A percentile compares a stretch with the other conserved stretches of the same genome.
These are phyloP conservation scores for Fusarium sarcochroum DNA, from an alignment of 2,329 filamentous ascomycete genomes.

Conservation along the genomic window DNA sequence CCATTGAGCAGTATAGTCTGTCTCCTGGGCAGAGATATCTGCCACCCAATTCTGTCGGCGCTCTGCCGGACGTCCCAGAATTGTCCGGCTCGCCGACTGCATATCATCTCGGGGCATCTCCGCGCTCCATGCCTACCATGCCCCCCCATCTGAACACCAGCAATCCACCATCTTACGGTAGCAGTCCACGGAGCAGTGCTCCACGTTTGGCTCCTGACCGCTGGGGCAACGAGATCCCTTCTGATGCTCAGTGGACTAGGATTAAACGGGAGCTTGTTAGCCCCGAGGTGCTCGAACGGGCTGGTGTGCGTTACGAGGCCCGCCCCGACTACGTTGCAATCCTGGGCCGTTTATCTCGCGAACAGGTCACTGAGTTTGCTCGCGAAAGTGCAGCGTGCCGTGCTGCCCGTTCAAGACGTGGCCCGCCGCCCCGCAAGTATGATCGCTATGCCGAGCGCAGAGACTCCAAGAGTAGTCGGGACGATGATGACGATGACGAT, in stretches of 20 bases:
- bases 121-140: constrained; percentile 57
- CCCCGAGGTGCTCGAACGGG: constrained; percentile 68
- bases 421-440: constrained; percentile 23
- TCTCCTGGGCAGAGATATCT: constrained; percentile 56
- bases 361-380: constrained; percentile 67
- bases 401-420: constrained; percentile 52
- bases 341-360: constrained; percentile 66
- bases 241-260: constrained; percentile 72
- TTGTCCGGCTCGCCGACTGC: constrained; percentile 53
- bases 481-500: constrained; percentile 53
- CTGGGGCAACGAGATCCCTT: constrained; percentile 67
- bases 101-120: constrained; percentile 54
- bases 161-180: constrained; percentile 53
- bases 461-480: constrained; percentile 54
- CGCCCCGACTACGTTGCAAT: constrained; percentile 73
- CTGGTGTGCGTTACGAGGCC: constrained; percentile 72
- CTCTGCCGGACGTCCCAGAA: constrained; percentile 44
- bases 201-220: constrained; percentile 68
- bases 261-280: constrained; percentile 69
- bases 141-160: constrained; percentile 44
- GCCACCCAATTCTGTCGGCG: constrained; percentile 52
- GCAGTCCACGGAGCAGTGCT: constrained; percentile 49
- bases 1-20: constrained; percentile 53
- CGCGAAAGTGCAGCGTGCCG: constrained; percentile 64
- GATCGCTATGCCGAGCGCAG: constrained; percentile 37